These are phyloP conservation scores for Phalaenopsis equestris DNA, from an alignment of 106 monocot genomes.

Conservation along the genomic window DNA sequence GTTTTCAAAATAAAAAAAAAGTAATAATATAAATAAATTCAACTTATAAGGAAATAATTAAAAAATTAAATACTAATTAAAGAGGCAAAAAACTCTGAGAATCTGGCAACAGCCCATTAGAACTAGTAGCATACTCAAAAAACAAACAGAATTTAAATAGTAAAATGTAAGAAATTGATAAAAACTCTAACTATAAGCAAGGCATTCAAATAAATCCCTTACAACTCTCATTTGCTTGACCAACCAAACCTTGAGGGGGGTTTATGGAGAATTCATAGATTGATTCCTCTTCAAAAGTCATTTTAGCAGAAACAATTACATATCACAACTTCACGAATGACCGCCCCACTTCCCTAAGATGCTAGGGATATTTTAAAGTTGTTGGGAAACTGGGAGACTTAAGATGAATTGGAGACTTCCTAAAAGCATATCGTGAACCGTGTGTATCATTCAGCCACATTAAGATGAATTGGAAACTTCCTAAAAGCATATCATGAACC, in stretches of 20 bases:
- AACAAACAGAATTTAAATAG: neutral
- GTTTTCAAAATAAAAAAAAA: neutral
- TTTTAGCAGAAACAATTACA: neutral
- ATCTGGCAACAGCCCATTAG: neutral
- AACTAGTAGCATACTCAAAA: neutral
- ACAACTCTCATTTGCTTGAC: neutral
- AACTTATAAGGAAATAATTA: neutral
- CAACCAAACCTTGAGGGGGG: neutral
- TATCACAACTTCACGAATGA: no score
- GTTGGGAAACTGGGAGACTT: neutral
- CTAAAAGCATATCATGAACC: no score
- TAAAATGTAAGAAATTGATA: neutral
- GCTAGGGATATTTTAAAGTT: neutral
- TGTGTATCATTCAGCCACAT: no score
- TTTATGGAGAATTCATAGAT: neutral
- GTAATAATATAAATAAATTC: neutral
- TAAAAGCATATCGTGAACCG: neutral
- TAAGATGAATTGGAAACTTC: no score
- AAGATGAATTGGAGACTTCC: neutral
- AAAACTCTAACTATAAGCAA: neutral
- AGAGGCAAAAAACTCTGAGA: neutral
- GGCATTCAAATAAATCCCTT: neutral
- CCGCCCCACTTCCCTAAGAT: neutral
- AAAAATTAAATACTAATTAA: neutral
- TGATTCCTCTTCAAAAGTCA: conserved; percentile 1